Evolutionary conservation across 2,329 filamentous ascomycete genomes (phyloP).

Genomic region (Ascochyta pisi): DNA sequence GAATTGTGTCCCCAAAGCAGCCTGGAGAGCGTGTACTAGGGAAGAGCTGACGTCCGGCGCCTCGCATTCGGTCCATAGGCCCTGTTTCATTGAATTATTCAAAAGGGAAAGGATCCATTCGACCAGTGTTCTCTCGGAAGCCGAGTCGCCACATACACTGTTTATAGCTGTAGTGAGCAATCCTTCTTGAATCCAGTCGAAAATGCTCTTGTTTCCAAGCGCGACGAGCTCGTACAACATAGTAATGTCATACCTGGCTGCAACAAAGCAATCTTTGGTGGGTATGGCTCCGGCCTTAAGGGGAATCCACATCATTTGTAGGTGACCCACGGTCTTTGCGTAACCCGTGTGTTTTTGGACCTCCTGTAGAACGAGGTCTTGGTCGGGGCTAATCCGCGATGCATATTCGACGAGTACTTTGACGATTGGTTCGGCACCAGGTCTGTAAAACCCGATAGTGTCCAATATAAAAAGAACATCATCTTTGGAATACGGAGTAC

Average conservation of each 20-base stretch:
- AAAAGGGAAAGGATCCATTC: not conserved
- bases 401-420: not conserved
- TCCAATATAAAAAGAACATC: not conserved
- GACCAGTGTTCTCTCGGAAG: not conserved
- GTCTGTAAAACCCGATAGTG: not conserved
- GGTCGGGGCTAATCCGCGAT: not conserved
- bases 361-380: not conserved
- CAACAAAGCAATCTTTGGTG: not conserved
- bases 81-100: not conserved
- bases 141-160: not conserved
- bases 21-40: too few species aligned
- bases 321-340: not conserved
- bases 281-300: not conserved
- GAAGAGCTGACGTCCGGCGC: not conserved
- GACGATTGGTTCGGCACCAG: not conserved
- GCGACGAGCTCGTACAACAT: not conserved
- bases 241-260: not conserved
- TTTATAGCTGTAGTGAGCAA: not conserved
- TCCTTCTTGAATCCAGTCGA: not conserved
- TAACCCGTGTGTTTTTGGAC: not conserved
- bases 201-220: not conserved
- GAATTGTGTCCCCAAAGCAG: too few species aligned
- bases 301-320: not conserved
- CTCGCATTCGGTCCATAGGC: not conserved
- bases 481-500: not conserved